Evolutionary conservation across 192 early-diverging fungal species (phyloP), one percentile per base, ranked within the genome.

Genomic region (Chytriomyces hyalinus): DNA sequence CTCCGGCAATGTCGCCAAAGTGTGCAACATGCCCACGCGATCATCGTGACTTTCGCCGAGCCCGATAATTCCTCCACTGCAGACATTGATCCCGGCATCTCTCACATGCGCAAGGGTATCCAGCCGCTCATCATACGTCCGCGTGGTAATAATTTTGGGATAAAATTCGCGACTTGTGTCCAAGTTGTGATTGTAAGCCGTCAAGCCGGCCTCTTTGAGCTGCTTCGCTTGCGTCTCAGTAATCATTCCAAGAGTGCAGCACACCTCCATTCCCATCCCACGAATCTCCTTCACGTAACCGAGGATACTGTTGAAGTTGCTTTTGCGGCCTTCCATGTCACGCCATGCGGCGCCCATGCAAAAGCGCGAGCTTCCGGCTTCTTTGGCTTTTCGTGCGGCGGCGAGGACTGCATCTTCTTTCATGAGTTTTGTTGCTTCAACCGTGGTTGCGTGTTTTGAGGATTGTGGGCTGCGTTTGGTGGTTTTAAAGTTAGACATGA

Each of bases 331-430:
- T 28, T 89, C 82, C 49, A 93, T 74, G 78, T 93, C 92, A 77
- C 93, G 84, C 93, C 93, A 94, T 20, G 93, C 93, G 69, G 93
- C 92, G 69, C 93, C 93, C 93, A 94, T 94, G 80, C 93, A 94
- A 84, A 94, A 94, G 59, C 93, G 87, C 46, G 92, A 92, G 53
- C 84, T 87, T 28, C 93, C 93, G 48, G 91, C 92, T 59, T 89
- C 91, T 78, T 92, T 92, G 65, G 93, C 93, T 57, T 84, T 85
- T 44, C 84, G 83, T 9, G 93, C 93, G 70, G 91, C 92, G 11
- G 85, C 81, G 22, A 94, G 78, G 17, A 94, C 92, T 60, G 87
- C 90, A 66, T 88, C 91, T 13, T 87, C 85, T 61, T 90, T 88
- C 62, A 93, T 81, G 75, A 94, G 86, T 77, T 93, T 93, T 53